Evolutionary conservation across 768 basidiomycete genomes (phyloP), one percentile per base, ranked within the genome.

Genomic region (Termitomyces titanicus): DNA sequence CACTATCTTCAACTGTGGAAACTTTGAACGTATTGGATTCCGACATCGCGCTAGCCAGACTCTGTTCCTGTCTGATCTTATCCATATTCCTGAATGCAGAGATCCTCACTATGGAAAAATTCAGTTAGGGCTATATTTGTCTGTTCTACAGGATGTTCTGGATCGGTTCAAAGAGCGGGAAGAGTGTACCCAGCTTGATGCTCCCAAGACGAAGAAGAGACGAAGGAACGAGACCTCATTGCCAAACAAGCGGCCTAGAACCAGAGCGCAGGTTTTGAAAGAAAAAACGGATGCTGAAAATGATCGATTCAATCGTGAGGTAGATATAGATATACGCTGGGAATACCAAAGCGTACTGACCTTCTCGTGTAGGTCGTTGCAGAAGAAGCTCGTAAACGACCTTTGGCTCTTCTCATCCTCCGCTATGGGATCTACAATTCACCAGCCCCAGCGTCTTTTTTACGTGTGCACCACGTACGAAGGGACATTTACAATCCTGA

Each of bases 21-120:
- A 53, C 33, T 54, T 42, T 39, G 60, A 63, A 40, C 38, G 40
- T 12, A 59, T 61, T 15, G 56, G 54, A 6, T 38, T 61, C 34
- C 60, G 60, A 34, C 57, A 61, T 31, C 60, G 62, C 12, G 35
- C 7, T 13, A 57, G n/a, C 10, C 56, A 58, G 37, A 63, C 57
- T 7, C 29, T 63, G 13, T 61, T 46, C 34, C 12, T 63, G 15
- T 63, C 63, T 1, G 51, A 56, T 12, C 51, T 60, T 1, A 60
- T 64, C 35, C 45, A 61, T 31, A 29, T 57, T 18, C 20, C 35
- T 8, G 49, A 47, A 5, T 58, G 54, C 29, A 43, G 46, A 42
- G 22, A 57, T 46, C 61, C 61, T 43, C 47, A 27, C 27, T 64
- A 62, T 27, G 58, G 61, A 20, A 53, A 60, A 35, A 35, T 35